Evolutionary conservation across 2,329 filamentous ascomycete genomes (phyloP).

Genomic region (Sporothrix dimorphospora): DNA sequence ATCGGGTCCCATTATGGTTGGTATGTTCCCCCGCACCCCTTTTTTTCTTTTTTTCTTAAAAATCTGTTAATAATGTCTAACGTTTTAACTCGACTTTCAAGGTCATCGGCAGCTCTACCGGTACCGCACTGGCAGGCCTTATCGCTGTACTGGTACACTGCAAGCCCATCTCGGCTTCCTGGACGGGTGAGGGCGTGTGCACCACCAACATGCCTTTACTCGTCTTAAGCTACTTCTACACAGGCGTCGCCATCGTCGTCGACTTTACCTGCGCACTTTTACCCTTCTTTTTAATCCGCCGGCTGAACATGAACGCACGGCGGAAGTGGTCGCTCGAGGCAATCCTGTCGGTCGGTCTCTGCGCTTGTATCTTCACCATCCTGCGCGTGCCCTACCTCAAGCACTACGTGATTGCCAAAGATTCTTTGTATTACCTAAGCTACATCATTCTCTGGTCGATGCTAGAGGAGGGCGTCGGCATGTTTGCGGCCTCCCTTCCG

Average conservation of each 20-base stretch:
- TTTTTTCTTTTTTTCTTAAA: neutral
- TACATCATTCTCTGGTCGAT: slow-evolving; percentile 28
- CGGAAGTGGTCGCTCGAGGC: slow-evolving; percentile 28
- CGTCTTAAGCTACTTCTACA: slow-evolving; percentile 29
- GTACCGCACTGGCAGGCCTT: slow-evolving; percentile 31
- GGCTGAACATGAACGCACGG: slow-evolving; percentile 30
- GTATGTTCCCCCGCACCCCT: slow-evolving; percentile 6
- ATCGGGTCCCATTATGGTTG: slow-evolving; percentile 30
- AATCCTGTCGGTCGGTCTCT: slow-evolving; percentile 36
- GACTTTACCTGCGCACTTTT: slow-evolving; percentile 31
- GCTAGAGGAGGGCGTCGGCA: slow-evolving; percentile 29
- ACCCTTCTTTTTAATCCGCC: slow-evolving; percentile 31
- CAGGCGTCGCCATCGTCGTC: slow-evolving; percentile 23
- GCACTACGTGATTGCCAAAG: slow-evolving; percentile 21
- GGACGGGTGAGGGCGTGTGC: slow-evolving; percentile 33
- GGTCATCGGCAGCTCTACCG: slow-evolving; percentile 21
- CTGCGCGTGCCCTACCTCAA: slow-evolving; percentile 37
- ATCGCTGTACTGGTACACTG: slow-evolving; percentile 33
- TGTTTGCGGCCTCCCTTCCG: slow-evolving; percentile 30
- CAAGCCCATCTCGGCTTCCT: slow-evolving; percentile 32
- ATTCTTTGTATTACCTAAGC: slow-evolving; percentile 28
- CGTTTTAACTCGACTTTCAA: neutral
- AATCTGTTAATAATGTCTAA: neutral
- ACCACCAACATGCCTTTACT: slow-evolving; percentile 30
- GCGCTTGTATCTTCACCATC: slow-evolving; percentile 45